phyloP scores from a whole-genome alignment of 139 green algal genomes.

The Closterium sp. region DNA sequence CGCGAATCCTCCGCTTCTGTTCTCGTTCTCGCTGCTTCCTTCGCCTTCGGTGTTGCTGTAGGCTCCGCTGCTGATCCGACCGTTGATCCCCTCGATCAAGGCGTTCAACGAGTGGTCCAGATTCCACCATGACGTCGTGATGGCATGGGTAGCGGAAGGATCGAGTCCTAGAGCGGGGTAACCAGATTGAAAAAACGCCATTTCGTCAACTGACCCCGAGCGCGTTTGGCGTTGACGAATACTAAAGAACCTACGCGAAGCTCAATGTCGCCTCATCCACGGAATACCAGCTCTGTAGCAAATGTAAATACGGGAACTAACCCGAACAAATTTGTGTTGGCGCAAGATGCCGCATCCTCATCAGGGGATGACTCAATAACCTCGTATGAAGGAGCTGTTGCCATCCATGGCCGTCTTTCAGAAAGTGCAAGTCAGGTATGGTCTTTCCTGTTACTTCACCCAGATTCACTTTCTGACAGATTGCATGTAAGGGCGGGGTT shows the following conservation, averaged over 20 bases:
- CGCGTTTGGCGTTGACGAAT: not conserved
- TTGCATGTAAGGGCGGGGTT: no score
- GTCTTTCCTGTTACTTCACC: not conserved
- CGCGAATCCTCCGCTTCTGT: not conserved
- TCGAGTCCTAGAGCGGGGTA: not conserved
- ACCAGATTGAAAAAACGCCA: not conserved
- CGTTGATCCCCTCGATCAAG: not conserved
- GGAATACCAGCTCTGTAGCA: not conserved
- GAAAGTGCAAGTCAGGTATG: not conserved
- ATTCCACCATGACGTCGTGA: not conserved
- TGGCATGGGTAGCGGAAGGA: not conserved
- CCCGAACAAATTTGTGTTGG: not conserved
- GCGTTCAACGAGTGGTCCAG: not conserved
- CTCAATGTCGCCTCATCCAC: not conserved
- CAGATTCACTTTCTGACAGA: no score
- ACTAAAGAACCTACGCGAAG: not conserved
- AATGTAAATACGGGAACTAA: not conserved
- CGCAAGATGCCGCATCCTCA: not conserved
- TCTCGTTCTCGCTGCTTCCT: not conserved
- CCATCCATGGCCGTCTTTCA: not conserved
- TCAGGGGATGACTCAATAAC: not conserved
- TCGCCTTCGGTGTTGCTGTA: not conserved
- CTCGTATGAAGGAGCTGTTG: not conserved
- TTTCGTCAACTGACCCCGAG: not conserved
- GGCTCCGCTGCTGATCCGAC: not conserved